A percentile compares a stretch with the other conserved stretches of the same genome.
Evolutionary conservation across 1,139 yeast genomes (phyloP).

Genomic region (Candida glucosophila): DNA sequence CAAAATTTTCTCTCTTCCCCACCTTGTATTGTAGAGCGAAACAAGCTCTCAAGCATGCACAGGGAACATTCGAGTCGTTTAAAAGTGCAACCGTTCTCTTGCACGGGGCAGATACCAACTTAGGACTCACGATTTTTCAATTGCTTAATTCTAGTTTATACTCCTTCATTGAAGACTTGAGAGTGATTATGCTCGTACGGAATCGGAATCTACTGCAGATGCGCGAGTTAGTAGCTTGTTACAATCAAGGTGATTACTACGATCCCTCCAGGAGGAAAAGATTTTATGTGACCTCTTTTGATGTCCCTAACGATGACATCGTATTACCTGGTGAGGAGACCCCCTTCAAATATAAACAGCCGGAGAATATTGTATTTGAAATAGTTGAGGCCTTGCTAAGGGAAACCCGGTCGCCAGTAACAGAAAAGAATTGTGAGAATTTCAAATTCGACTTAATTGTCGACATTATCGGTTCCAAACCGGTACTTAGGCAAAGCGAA

Average conservation of each 20-base stretch:
- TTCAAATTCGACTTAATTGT: slow-evolving; percentile 30
- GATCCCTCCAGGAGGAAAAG: slow-evolving; percentile 15
- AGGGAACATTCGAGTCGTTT: slow-evolving; percentile 6
- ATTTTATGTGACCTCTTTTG: slow-evolving; percentile 25
- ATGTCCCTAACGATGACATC: slow-evolving; percentile 27
- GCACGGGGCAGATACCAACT: slow-evolving; percentile 37
- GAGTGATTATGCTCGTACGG: slow-evolving; percentile 24
- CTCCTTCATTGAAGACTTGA: slow-evolving; percentile 10
- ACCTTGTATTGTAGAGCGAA: slow-evolving; percentile 32
- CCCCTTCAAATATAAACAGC: slow-evolving; percentile 31
- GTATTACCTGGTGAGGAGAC: slow-evolving; percentile 28
- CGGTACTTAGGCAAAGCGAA: slow-evolving; percentile 23
- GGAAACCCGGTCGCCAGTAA: slow-evolving; percentile 13
- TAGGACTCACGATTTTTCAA: slow-evolving; percentile 31
- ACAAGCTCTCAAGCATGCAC: slow-evolving; percentile 24
- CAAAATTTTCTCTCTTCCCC: slow-evolving; percentile 27
- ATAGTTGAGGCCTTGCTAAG: slow-evolving; percentile 26
- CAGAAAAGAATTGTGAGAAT: slow-evolving; percentile 13
- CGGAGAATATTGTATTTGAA: slow-evolving; percentile 32
- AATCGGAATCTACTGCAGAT: slow-evolving; percentile 16
- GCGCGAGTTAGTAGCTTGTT: slow-evolving; percentile 14
- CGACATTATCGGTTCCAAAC: slow-evolving; percentile 34
- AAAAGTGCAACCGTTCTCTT: slow-evolving; percentile 23
- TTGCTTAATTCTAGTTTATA: slow-evolving; percentile 19
- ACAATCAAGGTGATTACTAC: slow-evolving; percentile 12